Percentiles rank a stretch among this genome's conserved stretches.
These are phyloP conservation scores for Jaapia argillacea DNA, from an alignment of 768 basidiomycete species.

Conservation along the genomic window DNA sequence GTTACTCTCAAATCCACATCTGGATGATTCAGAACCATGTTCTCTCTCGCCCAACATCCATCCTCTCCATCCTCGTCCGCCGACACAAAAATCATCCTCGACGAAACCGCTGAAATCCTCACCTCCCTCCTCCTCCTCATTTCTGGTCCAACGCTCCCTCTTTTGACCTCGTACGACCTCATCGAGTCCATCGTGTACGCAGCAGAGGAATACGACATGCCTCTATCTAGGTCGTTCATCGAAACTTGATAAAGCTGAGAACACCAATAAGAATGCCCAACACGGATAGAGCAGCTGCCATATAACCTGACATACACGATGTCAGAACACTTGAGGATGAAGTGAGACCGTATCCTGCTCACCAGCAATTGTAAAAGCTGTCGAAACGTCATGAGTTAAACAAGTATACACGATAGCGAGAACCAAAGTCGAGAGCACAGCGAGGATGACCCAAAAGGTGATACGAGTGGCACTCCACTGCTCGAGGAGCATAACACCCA, in stretches of 20 bases:
- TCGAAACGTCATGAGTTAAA: too few species aligned
- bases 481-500: slow-evolving; percentile 11
- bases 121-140: slow-evolving; percentile 53
- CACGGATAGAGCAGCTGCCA: too few species aligned
- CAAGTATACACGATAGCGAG: slow-evolving; percentile 3
- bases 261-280: too few species aligned
- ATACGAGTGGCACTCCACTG: slow-evolving; percentile 7
- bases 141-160: slow-evolving; percentile 44
- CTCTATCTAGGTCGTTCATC: too few species aligned
- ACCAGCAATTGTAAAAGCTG: too few species aligned
- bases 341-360: too few species aligned
- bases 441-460: slow-evolving; percentile 3
- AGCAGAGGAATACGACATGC: slow-evolving; percentile 65
- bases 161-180: slow-evolving; percentile 37
- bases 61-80: not conserved
- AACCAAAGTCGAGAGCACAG: slow-evolving; percentile 1
- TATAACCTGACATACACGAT: too few species aligned
- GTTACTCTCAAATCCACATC: slow-evolving; percentile 54
- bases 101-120: slow-evolving; percentile 46
- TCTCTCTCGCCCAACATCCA: slow-evolving; percentile 37
- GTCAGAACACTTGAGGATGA: too few species aligned
- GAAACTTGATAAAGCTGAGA: too few species aligned
- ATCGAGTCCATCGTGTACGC: slow-evolving; percentile 51
- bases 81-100: slow-evolving; percentile 31
- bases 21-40: slow-evolving; percentile 54